phyloP scores from a whole-genome alignment of 176 grass and related monocot genomes.

The Carex cristatella region DNA sequence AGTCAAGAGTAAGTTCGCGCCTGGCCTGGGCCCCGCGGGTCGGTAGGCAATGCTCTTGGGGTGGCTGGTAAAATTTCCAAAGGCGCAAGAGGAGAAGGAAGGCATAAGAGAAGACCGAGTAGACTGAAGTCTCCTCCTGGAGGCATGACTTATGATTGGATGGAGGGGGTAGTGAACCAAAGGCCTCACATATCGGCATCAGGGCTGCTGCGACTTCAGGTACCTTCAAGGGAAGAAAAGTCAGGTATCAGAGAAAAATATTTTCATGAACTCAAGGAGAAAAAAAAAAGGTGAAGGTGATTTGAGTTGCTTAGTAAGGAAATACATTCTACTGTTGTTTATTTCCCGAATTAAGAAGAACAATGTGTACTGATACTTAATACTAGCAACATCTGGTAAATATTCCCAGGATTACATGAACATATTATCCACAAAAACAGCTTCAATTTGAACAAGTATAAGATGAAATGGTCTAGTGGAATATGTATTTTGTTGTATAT shows the following conservation, averaged over 20 bases:
- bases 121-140: slow-evolving; percentile 65
- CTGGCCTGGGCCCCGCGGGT: slow-evolving; percentile 58
- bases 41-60: slow-evolving; percentile 63
- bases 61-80: slow-evolving; percentile 94
- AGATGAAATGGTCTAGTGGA: background rate
- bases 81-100: slow-evolving; percentile 92
- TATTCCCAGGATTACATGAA: background rate
- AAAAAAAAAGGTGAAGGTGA: background rate
- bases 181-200: slow-evolving; percentile 95
- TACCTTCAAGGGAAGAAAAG: slow-evolving; percentile 39
- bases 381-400: background rate
- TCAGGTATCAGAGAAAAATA: slow-evolving; percentile 15
- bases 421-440: background rate
- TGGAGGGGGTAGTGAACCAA: slow-evolving; percentile 78
- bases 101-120: slow-evolving; percentile 87
- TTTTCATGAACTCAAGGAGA: slow-evolving; percentile 10
- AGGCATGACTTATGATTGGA: slow-evolving; percentile 57
- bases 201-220: slow-evolving; percentile 83
- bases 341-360: background rate
- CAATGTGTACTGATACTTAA: slow-evolving; percentile 15
- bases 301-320: background rate
- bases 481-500: background rate
- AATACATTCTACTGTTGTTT: slow-evolving; percentile 5
- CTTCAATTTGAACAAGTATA: background rate
- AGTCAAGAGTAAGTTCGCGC: slow-evolving; percentile 83